Conservation (phyloP, 139 green algal species). For the Dunaliella primolecta region DNA sequence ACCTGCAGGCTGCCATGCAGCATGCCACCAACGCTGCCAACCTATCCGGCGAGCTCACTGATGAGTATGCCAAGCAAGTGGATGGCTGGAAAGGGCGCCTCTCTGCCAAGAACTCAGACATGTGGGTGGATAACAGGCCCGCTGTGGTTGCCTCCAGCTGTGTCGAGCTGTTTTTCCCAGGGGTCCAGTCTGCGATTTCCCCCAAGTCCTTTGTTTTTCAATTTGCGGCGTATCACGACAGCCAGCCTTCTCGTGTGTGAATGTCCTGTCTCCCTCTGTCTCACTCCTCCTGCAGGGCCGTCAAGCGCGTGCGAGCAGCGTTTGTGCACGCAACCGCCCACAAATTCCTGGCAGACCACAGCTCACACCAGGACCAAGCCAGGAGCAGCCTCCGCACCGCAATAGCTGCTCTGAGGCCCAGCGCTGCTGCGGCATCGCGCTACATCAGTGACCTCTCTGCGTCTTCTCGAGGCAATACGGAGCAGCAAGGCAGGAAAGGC, state of each 20-base stretch:
- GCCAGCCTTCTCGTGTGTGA: too few species aligned
- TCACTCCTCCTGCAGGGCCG: conserved; percentile 3
- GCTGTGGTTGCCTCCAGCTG: neutral
- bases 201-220: too few species aligned
- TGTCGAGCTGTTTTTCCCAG: neutral
- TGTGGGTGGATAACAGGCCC: neutral
- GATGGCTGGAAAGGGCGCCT: neutral
- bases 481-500: neutral
- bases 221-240: too few species aligned
- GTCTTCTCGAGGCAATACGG: too few species aligned
- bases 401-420: neutral
- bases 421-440: neutral
- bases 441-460: neutral
- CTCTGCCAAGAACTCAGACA: neutral
- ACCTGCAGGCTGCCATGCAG: conserved; percentile 1
- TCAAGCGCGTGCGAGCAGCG: conserved; percentile 12
- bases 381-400: neutral
- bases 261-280: neutral
- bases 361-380: neutral
- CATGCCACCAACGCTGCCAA: conserved; percentile 14
- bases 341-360: conserved; percentile 18
- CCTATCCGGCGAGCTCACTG: conserved; percentile 14
- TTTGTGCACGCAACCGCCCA: conserved; percentile 1
- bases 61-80: conserved; percentile 2
- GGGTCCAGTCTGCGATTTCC: too few species aligned